Conservation (phyloP, 192 early-diverging fungal species). For the Podila epigama region DNA sequence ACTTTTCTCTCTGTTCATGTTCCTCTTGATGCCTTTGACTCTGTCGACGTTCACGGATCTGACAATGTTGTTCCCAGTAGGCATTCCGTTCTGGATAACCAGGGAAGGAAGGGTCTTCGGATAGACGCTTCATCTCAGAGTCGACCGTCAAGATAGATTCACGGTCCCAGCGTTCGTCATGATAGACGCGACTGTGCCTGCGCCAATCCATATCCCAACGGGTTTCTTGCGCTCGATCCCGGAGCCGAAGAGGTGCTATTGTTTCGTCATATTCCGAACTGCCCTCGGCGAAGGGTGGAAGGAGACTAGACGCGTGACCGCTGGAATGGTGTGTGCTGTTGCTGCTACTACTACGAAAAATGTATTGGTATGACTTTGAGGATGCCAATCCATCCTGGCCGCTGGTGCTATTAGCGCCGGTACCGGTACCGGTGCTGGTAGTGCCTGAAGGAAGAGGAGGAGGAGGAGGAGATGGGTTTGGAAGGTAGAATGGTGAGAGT, state of each 20-base stretch:
- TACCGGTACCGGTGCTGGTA: too few relatives aligned
- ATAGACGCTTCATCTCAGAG: constrained; percentile 10
- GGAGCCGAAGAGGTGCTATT: too few relatives aligned
- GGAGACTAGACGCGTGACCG: too few relatives aligned
- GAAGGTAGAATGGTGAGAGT: constrained; percentile 21
- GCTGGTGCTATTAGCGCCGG: too few relatives aligned
- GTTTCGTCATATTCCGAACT: neutral
- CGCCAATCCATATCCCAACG: constrained; percentile 17
- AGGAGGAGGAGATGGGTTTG: neutral
- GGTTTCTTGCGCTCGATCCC: neutral
- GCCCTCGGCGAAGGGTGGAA: neutral
- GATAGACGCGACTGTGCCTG: constrained; percentile 13
- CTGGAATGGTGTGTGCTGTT: too few relatives aligned
- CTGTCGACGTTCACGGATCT: constrained; percentile 30
- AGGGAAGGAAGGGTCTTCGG: constrained; percentile 23
- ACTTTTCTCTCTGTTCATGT: neutral
- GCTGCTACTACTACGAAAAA: too few relatives aligned
- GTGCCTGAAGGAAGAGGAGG: too few relatives aligned
- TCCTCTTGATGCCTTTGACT: constrained; percentile 7
- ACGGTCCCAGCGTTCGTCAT: constrained; percentile 44
- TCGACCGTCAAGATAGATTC: constrained; percentile 24
- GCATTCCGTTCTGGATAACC: constrained; percentile 44
- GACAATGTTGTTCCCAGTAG: constrained; percentile 38
- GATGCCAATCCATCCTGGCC: too few relatives aligned
- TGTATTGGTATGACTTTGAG: too few relatives aligned